Evolutionary conservation across 805 yeast genomes (phyloP), one percentile per base, ranked within the genome.

Genomic region (Cyberlindnera americana): DNA sequence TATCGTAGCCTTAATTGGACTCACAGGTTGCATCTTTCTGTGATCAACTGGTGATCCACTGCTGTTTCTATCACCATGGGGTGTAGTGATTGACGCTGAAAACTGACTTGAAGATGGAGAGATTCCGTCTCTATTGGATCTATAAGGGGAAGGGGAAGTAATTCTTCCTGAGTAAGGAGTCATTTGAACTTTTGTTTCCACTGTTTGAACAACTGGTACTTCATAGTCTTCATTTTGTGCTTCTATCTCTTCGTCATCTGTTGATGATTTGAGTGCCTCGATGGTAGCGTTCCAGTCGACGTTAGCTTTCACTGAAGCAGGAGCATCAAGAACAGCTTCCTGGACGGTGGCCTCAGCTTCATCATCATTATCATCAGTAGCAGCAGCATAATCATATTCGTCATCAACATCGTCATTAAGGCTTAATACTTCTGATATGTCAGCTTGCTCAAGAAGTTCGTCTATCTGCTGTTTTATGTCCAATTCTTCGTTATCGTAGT

Each of bases 281-380:
- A 52, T 31, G 1, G 56, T 47, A 11, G 58, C 58, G 28, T 44
- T 35, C 58, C 58, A 53, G 21, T 53, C 56, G 11, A 53, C 40
- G 24, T 42, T 41, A 1, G 49, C 32, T 4, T 28, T 33, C 22
- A 30, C 33, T 13, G 27, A 28, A 7, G 22, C 35, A 24, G 28
- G 22, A 13, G 27, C 17, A 11, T 10, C 22, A 11, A 33, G 17
- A 17, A 19, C 18, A 5, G 27, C 15, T 8, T 25, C 13, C 13
- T 31, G 18, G 2, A 12, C 23, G 4, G 30, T 18, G 8, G 11
- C 19, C 5, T 22, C 28, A 8, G 17, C 9, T 9, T 17, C 16
- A 6, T 25, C 19, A 3, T 30, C 33, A 19, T 25, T n/a, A n/a
- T 22, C 15, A 15, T 27, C 17, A 7, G 32, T n/a, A 3, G 32